Evolutionary conservation across 2,329 filamentous ascomycete species (phyloP).

Genomic region (Nemania sp.): DNA sequence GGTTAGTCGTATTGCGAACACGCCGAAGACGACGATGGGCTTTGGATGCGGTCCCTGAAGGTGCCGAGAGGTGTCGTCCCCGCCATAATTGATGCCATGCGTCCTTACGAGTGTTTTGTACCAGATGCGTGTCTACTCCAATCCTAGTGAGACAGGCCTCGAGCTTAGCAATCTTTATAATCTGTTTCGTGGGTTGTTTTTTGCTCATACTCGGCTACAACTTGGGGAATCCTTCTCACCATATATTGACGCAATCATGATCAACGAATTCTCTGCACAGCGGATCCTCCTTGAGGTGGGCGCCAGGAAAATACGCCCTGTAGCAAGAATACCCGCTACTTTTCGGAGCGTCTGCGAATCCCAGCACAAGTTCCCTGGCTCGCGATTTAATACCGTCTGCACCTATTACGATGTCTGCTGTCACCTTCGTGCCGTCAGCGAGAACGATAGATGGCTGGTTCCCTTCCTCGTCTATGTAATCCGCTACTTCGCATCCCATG

Average conservation of each 20-base stretch:
- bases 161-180: slow-evolving; percentile 5
- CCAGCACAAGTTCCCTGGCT: slow-evolving; percentile 54
- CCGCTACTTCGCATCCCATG: slow-evolving; percentile 45
- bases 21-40: background rate
- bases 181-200: background rate
- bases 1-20: background rate
- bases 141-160: slow-evolving; percentile 37
- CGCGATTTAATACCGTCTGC: slow-evolving; percentile 55
- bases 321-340: slow-evolving; percentile 58
- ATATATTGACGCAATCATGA: slow-evolving; percentile 50
- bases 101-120: slow-evolving; percentile 45
- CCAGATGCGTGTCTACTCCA: slow-evolving; percentile 47
- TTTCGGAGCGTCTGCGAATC: slow-evolving; percentile 55
- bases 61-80: background rate
- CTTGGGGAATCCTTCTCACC: slow-evolving; percentile 27
- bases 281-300: slow-evolving; percentile 41
- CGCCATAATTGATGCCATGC: background rate
- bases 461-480: slow-evolving; percentile 41
- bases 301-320: slow-evolving; percentile 49
- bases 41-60: background rate
- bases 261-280: slow-evolving; percentile 46
- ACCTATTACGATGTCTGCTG: slow-evolving; percentile 54
- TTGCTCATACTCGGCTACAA: background rate
- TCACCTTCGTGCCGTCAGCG: slow-evolving; percentile 42
- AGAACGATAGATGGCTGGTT: slow-evolving; percentile 38